Conservation (phyloP, 208 protist genomes). For the Trypanosoma congolense region DNA sequence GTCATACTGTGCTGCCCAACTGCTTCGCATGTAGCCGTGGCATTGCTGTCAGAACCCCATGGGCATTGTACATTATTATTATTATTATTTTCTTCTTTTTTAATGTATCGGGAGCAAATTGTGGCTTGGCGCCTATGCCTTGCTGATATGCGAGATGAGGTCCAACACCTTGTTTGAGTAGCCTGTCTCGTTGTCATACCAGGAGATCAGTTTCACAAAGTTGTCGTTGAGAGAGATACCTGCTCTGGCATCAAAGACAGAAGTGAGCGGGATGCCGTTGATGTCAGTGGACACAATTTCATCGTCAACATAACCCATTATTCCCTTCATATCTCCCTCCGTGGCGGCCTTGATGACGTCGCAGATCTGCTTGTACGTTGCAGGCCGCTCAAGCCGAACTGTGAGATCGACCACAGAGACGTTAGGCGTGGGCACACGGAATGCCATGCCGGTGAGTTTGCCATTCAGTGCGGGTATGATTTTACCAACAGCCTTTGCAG, state of each 20-base stretch:
- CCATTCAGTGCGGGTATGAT: slow-evolving; percentile 80
- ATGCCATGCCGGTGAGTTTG: slow-evolving; percentile 92
- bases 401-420: slow-evolving; percentile 48
- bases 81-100: too few species aligned
- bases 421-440: slow-evolving; percentile 93
- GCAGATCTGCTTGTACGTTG: slow-evolving; percentile 40
- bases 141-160: slow-evolving; percentile 61
- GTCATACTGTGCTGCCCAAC: too few species aligned
- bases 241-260: slow-evolving; percentile 91
- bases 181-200: slow-evolving; percentile 99
- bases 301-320: slow-evolving; percentile 94
- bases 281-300: slow-evolving; percentile 96
- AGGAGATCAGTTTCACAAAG: slow-evolving; percentile 98
- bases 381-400: slow-evolving; percentile 27
- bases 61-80: too few species aligned
- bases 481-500: slow-evolving; percentile 97
- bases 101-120: too few species aligned
- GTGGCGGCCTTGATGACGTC: slow-evolving; percentile 29
- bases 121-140: too few species aligned
- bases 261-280: slow-evolving; percentile 97
- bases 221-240: slow-evolving; percentile 96
- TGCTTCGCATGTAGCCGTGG: too few species aligned
- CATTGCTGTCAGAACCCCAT: too few species aligned
- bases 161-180: slow-evolving; percentile 96
- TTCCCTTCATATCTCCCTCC: slow-evolving; percentile 89